Evolutionary conservation across 768 basidiomycete species (phyloP).

Genomic region (Boletus rex-veris): DNA sequence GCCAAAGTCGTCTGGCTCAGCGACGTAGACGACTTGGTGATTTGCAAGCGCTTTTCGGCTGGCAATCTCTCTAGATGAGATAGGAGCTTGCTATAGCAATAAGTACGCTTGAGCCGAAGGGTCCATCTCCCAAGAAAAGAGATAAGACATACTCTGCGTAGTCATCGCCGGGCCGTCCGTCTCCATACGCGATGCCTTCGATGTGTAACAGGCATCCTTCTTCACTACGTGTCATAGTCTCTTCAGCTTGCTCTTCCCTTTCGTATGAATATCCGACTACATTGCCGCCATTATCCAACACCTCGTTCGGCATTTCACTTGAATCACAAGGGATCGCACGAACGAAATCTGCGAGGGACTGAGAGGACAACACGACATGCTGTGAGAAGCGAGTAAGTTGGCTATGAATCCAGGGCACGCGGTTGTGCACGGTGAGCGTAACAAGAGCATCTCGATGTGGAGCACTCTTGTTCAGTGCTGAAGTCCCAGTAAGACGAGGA

Average conservation of each 20-base stretch:
- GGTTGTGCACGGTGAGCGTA: conserved; percentile 58
- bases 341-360: conserved; percentile 64
- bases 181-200: conserved; percentile 57
- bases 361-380: conserved; percentile 66
- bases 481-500: background rate
- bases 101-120: background rate
- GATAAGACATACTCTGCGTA: conserved; percentile 50
- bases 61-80: conserved; percentile 34
- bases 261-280: conserved; percentile 33
- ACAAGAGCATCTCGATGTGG: conserved; percentile 45
- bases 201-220: conserved; percentile 56
- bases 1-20: conserved; percentile 49
- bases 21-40: conserved; percentile 40
- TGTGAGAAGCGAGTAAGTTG: conserved; percentile 61
- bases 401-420: conserved; percentile 57
- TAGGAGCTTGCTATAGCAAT: conserved; percentile 43
- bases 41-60: conserved; percentile 28
- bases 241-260: conserved; percentile 6
- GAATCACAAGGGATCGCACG: conserved; percentile 59
- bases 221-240: conserved; percentile 3
- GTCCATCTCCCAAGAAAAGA: background rate
- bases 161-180: conserved; percentile 44
- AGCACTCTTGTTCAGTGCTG: background rate
- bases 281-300: conserved; percentile 30
- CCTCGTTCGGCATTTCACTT: conserved; percentile 48